Base-by-base conservation (phyloP, 352 stramenopile genomes). In the Globisporangium cylindrosporum region DNA sequence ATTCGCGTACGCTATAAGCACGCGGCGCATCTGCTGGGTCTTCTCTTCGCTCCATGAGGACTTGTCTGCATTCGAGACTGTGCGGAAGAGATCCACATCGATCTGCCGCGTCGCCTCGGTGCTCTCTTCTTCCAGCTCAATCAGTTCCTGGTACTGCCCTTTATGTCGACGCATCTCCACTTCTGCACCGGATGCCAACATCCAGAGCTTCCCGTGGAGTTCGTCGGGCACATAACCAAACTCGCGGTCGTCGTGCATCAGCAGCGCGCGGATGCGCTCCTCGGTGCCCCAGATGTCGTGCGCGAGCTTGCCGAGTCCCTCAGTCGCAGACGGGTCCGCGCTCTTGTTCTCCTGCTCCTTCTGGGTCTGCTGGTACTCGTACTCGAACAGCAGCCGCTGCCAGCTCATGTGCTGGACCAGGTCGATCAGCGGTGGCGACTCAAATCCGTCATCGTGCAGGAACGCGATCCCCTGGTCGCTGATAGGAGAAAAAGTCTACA, bases 1-100 rank as follows among this genome's bases (percentile, higher is more conserved):
- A 15, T 82, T 82, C 6, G 88, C 88, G 59, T 96, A 96, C 10
- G 90, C 89, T 18, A 96, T 80, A n/a, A 97, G 75, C 51, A 97
- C 77, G 10, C 84, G 78, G 1, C 87, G 84, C 76, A 97, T 86
- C 76, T 88, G 88, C 18, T 75, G 68, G 8, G 79, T 86, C 62
- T 92, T 89, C 27, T 84, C 83, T 0, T 90, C 76, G 8, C 66
- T 91, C 87, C 86, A 95, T 5, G 72, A 27, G 6, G 70, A 56
- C 54, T 91, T 91, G 68, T 95, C 87, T 15, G 77, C 73, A 1
- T 88, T 71, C 3, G 80, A 62, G 12, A 96, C 76, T 10, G 89
- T 96, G 41, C 89, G 84, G 38, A 89, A 77, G 2, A 96, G 69
- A 70, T 96, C 89, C 25, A 90, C 89, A 61, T 96, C 87, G 68